These are phyloP conservation scores for Furculomyces boomerangus DNA, from an alignment of 371 early-diverging fungal genomes.

Conservation along the genomic window DNA sequence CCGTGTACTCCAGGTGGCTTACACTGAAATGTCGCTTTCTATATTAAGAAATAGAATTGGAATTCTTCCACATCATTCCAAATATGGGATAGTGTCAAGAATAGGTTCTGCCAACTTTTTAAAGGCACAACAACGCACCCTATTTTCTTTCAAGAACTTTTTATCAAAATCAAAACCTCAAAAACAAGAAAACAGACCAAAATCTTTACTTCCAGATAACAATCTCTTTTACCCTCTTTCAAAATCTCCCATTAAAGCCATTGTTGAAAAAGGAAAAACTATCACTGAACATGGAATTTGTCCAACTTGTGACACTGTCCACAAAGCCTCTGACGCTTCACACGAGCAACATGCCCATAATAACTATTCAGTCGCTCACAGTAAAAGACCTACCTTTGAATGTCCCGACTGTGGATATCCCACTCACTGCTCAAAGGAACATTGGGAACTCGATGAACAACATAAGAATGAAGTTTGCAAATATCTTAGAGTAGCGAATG, in stretches of 20 bases:
- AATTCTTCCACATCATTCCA: too few species aligned
- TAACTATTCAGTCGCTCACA: neutral
- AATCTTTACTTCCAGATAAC: neutral
- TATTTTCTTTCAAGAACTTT: neutral
- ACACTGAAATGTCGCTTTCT: too few species aligned
- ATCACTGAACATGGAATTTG: conserved; percentile 51
- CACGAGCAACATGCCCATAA: neutral
- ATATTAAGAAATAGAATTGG: too few species aligned
- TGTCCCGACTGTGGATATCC: conserved; percentile 74
- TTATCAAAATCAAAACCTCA: neutral
- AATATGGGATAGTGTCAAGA: too few species aligned
- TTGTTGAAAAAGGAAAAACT: conserved; percentile 44
- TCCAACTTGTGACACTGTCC: conserved; percentile 36
- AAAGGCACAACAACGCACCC: too few species aligned
- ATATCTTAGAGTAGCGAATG: conserved; percentile 47
- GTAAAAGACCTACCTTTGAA: conserved; percentile 31
- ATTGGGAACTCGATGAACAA: conserved; percentile 39
- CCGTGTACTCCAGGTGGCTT: too few species aligned
- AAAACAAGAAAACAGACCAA: neutral
- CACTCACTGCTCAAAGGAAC: conserved; percentile 61
- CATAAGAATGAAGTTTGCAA: conserved; percentile 35
- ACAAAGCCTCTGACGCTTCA: conserved; percentile 6
- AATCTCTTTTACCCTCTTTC: conserved; percentile 25
- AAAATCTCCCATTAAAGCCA: conserved; percentile 47
- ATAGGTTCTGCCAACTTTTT: too few species aligned